phyloP scores from a whole-genome alignment of 2,329 filamentous ascomycete genomes.

The Xylariaceae sp. region DNA sequence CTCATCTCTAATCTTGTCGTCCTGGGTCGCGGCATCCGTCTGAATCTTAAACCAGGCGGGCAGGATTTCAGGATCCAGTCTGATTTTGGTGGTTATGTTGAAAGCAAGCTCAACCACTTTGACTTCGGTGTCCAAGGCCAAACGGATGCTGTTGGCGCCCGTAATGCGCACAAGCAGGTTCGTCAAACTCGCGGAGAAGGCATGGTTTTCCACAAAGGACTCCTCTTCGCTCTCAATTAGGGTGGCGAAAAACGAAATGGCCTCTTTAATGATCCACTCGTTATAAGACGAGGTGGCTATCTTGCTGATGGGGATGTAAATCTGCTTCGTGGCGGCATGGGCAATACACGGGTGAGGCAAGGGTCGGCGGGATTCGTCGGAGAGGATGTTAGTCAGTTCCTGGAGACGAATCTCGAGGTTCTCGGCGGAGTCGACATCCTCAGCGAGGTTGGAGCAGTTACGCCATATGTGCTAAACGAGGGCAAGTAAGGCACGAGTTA shows the following conservation, averaged over 20 bases:
- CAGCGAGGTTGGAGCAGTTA: constrained; percentile 54
- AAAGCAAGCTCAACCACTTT: constrained; percentile 90
- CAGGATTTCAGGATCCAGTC: constrained; percentile 79
- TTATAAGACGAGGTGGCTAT: constrained; percentile 82
- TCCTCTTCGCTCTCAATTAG: constrained; percentile 96
- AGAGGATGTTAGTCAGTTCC: constrained; percentile 66
- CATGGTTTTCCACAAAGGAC: constrained; percentile 79
- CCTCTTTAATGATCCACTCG: constrained; percentile 78
- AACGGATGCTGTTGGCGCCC: constrained; percentile 64
- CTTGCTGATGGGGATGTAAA: constrained; percentile 84
- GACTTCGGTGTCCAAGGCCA: constrained; percentile 76
- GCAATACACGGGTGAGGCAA: constrained; percentile 87
- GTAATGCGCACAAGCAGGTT: constrained; percentile 77
- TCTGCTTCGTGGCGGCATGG: constrained; percentile 78
- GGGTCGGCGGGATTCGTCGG: constrained; percentile 82
- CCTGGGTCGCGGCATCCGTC: constrained; percentile 28
- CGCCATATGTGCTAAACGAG: constrained; percentile 52
- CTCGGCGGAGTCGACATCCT: constrained; percentile 57
- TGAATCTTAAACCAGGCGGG: constrained; percentile 83
- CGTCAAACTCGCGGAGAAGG: constrained; percentile 82
- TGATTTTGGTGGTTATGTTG: constrained; percentile 93
- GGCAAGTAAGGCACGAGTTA: background rate
- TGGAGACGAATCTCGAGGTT: constrained; percentile 58
- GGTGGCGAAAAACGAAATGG: constrained; percentile 80
- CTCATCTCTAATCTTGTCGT: constrained; percentile 40